Conservation (phyloP, 1,284 basidiomycete genomes). For the Cryptococcus sp. region DNA sequence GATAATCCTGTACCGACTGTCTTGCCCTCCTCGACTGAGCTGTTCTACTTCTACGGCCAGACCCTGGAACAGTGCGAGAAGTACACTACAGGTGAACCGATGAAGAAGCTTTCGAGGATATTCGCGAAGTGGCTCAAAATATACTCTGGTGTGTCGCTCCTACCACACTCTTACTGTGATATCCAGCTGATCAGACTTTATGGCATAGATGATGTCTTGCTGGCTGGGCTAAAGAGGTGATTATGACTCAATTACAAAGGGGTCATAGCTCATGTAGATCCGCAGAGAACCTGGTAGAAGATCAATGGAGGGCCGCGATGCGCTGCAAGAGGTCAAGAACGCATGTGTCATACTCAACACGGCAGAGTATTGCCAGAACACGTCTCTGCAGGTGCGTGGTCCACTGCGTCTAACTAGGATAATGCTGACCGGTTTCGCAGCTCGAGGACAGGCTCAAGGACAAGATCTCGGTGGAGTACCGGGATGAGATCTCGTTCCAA, state of each 20-base stretch:
- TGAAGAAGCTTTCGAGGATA: slow-evolving; percentile 74
- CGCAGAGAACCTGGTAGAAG: slow-evolving; percentile 55
- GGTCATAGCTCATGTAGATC: slow-evolving; percentile 2
- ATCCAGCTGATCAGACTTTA: neutral
- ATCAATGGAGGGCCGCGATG: slow-evolving; percentile 75
- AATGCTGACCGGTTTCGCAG: slow-evolving; percentile 53
- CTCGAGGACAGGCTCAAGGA: slow-evolving; percentile 88
- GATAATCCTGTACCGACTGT: slow-evolving; percentile 66
- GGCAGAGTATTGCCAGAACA: slow-evolving; percentile 94
- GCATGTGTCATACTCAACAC: slow-evolving; percentile 90
- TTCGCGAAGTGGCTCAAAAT: slow-evolving; percentile 92
- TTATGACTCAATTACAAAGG: slow-evolving; percentile 10
- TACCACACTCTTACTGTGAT: neutral
- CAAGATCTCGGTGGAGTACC: slow-evolving; percentile 73
- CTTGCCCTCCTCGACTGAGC: slow-evolving; percentile 88
- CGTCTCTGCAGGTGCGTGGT: slow-evolving; percentile 71
- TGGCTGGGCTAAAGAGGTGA: slow-evolving; percentile 69
- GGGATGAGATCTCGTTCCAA: slow-evolving; percentile 78
- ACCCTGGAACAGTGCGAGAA: slow-evolving; percentile 91
- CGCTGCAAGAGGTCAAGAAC: slow-evolving; percentile 71
- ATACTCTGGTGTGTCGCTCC: slow-evolving; percentile 71
- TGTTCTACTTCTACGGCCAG: slow-evolving; percentile 97
- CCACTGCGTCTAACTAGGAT: neutral
- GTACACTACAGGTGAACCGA: slow-evolving; percentile 69
- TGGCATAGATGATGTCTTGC: slow-evolving; percentile 77